Conservation (phyloP, 2,329 filamentous ascomycete species). For the Claviceps sp. region DNA sequence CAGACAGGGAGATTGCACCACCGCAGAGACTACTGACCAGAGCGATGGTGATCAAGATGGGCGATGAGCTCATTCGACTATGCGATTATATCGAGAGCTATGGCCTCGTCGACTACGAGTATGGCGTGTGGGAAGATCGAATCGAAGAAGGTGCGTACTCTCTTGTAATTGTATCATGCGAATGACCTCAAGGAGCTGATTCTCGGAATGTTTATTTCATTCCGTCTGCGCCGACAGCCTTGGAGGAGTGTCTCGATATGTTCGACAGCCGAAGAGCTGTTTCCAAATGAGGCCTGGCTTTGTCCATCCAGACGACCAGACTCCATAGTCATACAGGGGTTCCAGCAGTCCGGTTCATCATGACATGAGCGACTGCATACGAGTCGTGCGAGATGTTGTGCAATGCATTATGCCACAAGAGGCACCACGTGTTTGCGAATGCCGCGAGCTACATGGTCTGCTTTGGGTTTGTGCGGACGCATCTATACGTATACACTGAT, state of each 20-base stretch:
- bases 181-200: neutral
- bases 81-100: conserved; percentile 81
- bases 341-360: too few species aligned
- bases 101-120: conserved; percentile 94
- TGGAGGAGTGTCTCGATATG: conserved; percentile 5
- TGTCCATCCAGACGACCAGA: too few species aligned
- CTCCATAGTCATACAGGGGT: too few species aligned
- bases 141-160: conserved; percentile 61
- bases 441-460: neutral
- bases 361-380: too few species aligned
- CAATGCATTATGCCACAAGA: too few species aligned
- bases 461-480: neutral
- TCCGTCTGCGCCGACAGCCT: neutral
- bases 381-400: neutral
- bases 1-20: conserved; percentile 42
- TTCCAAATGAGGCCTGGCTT: neutral
- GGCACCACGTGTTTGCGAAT: too few species aligned
- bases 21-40: conserved; percentile 51
- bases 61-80: conserved; percentile 64
- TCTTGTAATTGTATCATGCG: neutral
- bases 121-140: conserved; percentile 90
- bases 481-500: neutral
- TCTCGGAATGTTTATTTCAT: neutral
- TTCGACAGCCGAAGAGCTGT: neutral
- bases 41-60: conserved; percentile 63